These are phyloP conservation scores for Boletus mariae DNA, from an alignment of 1,284 basidiomycete genomes.

Conservation along the genomic window DNA sequence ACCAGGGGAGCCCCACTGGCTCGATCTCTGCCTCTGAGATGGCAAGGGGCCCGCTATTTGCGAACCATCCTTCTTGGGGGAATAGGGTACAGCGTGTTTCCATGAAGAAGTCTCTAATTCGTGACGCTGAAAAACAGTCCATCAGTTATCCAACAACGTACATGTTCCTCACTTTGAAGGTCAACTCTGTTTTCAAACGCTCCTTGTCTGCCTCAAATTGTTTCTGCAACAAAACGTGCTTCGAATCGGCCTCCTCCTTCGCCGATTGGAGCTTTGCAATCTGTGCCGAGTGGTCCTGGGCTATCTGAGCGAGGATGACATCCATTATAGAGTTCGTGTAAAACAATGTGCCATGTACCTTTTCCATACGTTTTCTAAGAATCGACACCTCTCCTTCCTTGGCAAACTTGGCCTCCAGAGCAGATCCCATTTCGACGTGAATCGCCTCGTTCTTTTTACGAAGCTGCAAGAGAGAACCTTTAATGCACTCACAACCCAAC, in stretches of 20 bases:
- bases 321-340: not conserved
- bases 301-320: constrained; percentile 38
- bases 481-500: constrained; percentile 4
- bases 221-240: constrained; percentile 51
- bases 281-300: constrained; percentile 56
- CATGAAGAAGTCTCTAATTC: constrained; percentile 60
- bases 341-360: constrained; percentile 16
- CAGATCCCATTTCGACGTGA: constrained; percentile 16
- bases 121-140: constrained; percentile 50
- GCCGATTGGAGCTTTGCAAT: constrained; percentile 53
- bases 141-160: constrained; percentile 11
- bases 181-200: constrained; percentile 61
- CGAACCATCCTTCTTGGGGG: constrained; percentile 40
- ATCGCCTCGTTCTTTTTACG: constrained; percentile 45
- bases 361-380: constrained; percentile 32
- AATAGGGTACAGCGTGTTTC: constrained; percentile 44
- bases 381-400: constrained; percentile 35
- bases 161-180: constrained; percentile 54
- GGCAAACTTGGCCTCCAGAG: constrained; percentile 25
- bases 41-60: constrained; percentile 39
- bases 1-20: constrained; percentile 22
- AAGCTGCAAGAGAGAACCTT: constrained; percentile 39
- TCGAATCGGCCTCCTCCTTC: constrained; percentile 57
- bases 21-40: constrained; percentile 41
- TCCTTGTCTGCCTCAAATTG: constrained; percentile 66